Evolutionary conservation across 2,329 filamentous ascomycete species (phyloP).

Genomic region (Aureobasidium musti): DNA sequence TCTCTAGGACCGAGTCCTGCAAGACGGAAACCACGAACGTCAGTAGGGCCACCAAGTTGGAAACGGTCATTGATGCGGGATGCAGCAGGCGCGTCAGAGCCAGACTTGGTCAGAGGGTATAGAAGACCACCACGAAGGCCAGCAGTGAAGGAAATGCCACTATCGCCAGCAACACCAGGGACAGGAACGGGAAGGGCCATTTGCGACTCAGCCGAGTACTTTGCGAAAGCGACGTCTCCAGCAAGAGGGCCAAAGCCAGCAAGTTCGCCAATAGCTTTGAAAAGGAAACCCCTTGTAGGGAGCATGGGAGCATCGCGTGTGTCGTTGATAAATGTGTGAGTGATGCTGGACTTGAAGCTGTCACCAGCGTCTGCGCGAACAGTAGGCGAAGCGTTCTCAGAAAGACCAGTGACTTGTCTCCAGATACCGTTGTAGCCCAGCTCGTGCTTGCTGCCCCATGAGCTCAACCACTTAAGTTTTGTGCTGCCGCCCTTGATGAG

Average conservation of each 20-base stretch:
- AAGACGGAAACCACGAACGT: conserved; percentile 89
- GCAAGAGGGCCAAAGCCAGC: conserved; percentile 80
- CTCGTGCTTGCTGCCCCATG: conserved; percentile 65
- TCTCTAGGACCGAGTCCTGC: conserved; percentile 88
- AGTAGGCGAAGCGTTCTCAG: conserved; percentile 73
- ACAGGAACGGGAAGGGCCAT: conserved; percentile 72
- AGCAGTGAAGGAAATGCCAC: conserved; percentile 78
- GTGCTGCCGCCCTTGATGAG: conserved; percentile 74
- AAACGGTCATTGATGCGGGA: conserved; percentile 94
- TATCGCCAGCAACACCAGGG: conserved; percentile 66
- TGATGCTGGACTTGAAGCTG: conserved; percentile 82
- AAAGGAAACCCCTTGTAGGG: conserved; percentile 76
- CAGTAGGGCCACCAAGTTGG: conserved; percentile 88
- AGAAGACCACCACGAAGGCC: conserved; percentile 80
- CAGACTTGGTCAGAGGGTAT: conserved; percentile 72
- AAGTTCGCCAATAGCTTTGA: conserved; percentile 78
- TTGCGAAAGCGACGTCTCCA: conserved; percentile 92
- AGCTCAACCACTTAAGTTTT: conserved; percentile 72
- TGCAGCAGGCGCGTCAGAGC: conserved; percentile 57
- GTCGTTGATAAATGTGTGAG: conserved; percentile 79
- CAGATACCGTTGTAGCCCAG: conserved; percentile 79
- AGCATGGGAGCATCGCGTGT: conserved; percentile 81
- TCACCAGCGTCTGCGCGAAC: conserved; percentile 86
- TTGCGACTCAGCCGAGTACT: conserved; percentile 82
- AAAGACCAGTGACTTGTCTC: conserved; percentile 83